Evolutionary conservation across 805 yeast species (phyloP), one percentile per base, ranked within the genome.

Genomic region (Ogataea naganishii): DNA sequence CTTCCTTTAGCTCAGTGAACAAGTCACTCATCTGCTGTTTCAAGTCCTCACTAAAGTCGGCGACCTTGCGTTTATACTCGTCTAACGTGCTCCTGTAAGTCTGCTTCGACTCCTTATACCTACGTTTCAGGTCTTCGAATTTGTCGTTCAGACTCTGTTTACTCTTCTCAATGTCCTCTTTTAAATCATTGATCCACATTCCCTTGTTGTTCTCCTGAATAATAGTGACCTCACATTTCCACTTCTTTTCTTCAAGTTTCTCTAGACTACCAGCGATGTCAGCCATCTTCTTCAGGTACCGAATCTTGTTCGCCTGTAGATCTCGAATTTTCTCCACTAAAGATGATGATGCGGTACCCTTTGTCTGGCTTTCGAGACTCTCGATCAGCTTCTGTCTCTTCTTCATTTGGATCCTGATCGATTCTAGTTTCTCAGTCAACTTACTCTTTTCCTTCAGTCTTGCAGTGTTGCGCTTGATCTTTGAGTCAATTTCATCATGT

Each of bases 131-230:
- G 16, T 35, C 30, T 5, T 37, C 40, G 13, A 32, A 31, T 15
- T 39, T 37, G 4, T 34, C 26, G 6, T 34, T 29, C 6, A 65
- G 43, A 9, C 37, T 39, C 10, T 41, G 43, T 22, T 54, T 47
- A 18, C 47, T 48, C 3, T 35, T 37, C 5, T 50, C 53, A 7
- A 63, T 44, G 17, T 38, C 45, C 46, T 24, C 45, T 37, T 30
- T 57, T 43, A 38, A 47, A 38, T 27, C 44, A 15, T 41, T 37
- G 12, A 49, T 37, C 2, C 47, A 35, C 10, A 33, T 33, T 10
- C 31, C 31, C 29, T 56, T 58, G 37, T 69, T 67, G 22, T 51
- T 44, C 8, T 55, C 55, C 34, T 71, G 72, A 26, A 68, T 37
- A 10, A 33, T 35, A 21, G 27, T 28, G 9, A 49, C 27, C 14